These are phyloP conservation scores for Dictyostelium citrinum DNA, from an alignment of 78 protist genomes.

Conservation along the genomic window DNA sequence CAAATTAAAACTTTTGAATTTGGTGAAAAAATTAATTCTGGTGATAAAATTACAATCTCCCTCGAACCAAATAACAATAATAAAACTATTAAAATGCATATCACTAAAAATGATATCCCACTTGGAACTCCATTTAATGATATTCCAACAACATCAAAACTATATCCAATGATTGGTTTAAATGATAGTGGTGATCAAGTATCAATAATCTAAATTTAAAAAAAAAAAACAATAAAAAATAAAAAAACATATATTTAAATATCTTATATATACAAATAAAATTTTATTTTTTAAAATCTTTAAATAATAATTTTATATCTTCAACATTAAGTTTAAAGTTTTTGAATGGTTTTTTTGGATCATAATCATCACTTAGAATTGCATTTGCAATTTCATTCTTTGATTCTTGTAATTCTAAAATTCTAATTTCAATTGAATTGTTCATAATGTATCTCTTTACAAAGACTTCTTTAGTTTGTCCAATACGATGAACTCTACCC, in stretches of 20 bases:
- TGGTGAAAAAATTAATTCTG: constrained; percentile 5
- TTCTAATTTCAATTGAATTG: constrained; percentile 82
- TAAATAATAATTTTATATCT: constrained; percentile 38
- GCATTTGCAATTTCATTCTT: constrained; percentile 63
- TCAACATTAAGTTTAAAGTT: constrained; percentile 6
- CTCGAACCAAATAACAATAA: background rate
- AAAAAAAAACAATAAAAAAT: background rate
- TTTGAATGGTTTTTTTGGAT: constrained; percentile 11
- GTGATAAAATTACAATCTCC: constrained; percentile 1
- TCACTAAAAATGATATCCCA: background rate
- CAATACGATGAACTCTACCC: constrained; percentile 85
- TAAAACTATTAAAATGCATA: background rate
- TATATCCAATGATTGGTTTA: constrained; percentile 60
- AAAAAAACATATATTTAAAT: background rate
- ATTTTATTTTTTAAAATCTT: background rate
- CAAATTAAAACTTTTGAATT: background rate
- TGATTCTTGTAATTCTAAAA: constrained; percentile 83
- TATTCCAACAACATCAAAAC: background rate
- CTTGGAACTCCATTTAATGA: constrained; percentile 1
- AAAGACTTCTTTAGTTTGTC: constrained; percentile 75
- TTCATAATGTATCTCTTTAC: constrained; percentile 80
- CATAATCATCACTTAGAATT: constrained; percentile 31
- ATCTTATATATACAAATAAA: background rate
- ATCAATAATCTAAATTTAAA: background rate
- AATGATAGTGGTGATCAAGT: constrained; percentile 48